A percentile compares a stretch with the other conserved stretches of the same genome.
These are phyloP conservation scores for Coffea canephora DNA, from an alignment of 257 asterid species.

Conservation along the genomic window DNA sequence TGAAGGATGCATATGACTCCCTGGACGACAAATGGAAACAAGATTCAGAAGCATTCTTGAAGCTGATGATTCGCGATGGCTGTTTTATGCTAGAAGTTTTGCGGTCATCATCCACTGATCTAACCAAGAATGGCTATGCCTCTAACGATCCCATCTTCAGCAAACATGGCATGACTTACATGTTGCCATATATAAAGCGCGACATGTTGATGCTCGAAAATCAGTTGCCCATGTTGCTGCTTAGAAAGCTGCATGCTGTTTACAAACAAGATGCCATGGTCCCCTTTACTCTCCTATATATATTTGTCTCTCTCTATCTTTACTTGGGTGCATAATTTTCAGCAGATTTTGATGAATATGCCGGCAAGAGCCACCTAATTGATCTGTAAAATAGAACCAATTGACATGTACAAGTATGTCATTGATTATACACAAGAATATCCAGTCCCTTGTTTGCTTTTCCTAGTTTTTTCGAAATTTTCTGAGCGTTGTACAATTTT, in stretches of 20 bases:
- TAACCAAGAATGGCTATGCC: slow-evolving; percentile 21
- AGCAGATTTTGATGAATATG: too few relatives aligned
- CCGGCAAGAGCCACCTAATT: too few relatives aligned
- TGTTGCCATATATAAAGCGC: slow-evolving; percentile 34
- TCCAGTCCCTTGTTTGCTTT: too few relatives aligned
- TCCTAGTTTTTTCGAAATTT: too few relatives aligned
- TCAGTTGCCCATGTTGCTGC: slow-evolving; percentile 17
- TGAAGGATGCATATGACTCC: slow-evolving; percentile 42
- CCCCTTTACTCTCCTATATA: not conserved
- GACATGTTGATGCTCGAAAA: slow-evolving; percentile 32
- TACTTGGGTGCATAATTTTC: not conserved
- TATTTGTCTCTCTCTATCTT: too few relatives aligned
- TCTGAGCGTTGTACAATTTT: too few relatives aligned
- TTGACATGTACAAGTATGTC: too few relatives aligned
- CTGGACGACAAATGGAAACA: slow-evolving; percentile 7
- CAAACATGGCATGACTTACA: slow-evolving; percentile 38
- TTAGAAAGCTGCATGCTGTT: not conserved
- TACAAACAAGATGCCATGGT: not conserved
- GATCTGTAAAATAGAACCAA: too few relatives aligned
- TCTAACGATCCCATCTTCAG: slow-evolving; percentile 44
- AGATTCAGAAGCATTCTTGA: not conserved
- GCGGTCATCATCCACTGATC: not conserved
- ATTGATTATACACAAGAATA: too few relatives aligned
- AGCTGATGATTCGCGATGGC: slow-evolving; percentile 16
- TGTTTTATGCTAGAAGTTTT: slow-evolving; percentile 10